A percentile compares a stretch with the other conserved stretches of the same genome.
phyloP scores from a whole-genome alignment of 1,284 basidiomycete species.

The Ustilago shanxiensis region DNA sequence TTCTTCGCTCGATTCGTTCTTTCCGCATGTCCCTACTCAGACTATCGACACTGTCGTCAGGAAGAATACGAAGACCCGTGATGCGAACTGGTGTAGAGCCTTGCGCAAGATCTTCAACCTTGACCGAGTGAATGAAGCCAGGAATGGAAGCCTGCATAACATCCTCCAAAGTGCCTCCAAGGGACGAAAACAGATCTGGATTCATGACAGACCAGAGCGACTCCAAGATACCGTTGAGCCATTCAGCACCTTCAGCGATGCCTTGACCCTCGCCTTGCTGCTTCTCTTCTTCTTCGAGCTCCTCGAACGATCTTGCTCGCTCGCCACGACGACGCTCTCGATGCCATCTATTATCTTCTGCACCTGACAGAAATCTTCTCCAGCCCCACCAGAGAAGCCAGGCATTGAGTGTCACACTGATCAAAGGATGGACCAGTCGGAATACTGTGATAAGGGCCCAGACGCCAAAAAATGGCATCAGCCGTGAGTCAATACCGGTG shows the following conservation, averaged over 20 bases:
- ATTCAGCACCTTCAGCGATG: conserved; percentile 51
- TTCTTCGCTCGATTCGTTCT: conserved; percentile 6
- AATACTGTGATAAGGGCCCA: conserved; percentile 35
- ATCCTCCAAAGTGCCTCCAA: conserved; percentile 55
- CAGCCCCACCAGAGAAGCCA: conserved; percentile 54
- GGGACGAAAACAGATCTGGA: conserved; percentile 38
- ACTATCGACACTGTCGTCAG: conserved; percentile 17
- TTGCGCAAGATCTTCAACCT: conserved; percentile 55
- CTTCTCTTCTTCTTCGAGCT: conserved; percentile 13
- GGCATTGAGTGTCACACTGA: conserved; percentile 41
- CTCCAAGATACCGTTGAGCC: conserved; percentile 54
- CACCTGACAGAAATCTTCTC: conserved; percentile 8
- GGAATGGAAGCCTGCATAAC: conserved; percentile 58
- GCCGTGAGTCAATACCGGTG: conserved; percentile 14
- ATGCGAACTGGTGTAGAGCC: conserved; percentile 53
- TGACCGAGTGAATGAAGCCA: conserved; percentile 53
- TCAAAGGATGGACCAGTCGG: conserved; percentile 10
- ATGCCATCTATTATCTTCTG: conserved; percentile 50
- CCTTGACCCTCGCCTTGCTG: conserved; percentile 10
- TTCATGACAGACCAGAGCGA: conserved; percentile 55
- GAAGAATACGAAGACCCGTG: conserved; percentile 45
- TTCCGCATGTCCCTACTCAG: conserved; percentile 13
- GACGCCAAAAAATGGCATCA: conserved; percentile 32
- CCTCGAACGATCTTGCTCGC: conserved; percentile 14
- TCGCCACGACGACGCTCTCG: conserved; percentile 37